Evolutionary conservation across 2,329 filamentous ascomycete species (phyloP).

Genomic region (Dactylellina cionopaga): DNA sequence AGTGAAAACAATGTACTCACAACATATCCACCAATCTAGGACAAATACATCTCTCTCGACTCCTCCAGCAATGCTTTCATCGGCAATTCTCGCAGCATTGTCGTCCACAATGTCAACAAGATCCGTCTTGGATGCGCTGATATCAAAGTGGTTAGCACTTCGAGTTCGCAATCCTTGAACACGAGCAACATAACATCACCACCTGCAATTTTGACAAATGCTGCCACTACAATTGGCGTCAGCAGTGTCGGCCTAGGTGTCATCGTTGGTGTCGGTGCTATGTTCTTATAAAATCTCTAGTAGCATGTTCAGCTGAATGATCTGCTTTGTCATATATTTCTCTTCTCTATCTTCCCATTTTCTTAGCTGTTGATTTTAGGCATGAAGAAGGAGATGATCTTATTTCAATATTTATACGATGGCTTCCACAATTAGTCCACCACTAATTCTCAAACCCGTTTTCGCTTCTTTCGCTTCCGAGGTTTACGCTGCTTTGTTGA

Average conservation of each 20-base stretch:
- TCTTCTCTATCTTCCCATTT: too few relatives aligned
- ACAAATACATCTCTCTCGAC: slow-evolving; percentile 69
- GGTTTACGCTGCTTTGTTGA: too few relatives aligned
- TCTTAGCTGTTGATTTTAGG: too few relatives aligned
- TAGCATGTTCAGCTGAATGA: background rate
- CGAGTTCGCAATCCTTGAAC: background rate
- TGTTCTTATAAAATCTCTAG: slow-evolving; percentile 29
- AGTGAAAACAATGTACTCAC: background rate
- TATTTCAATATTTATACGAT: too few relatives aligned
- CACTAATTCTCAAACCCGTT: too few relatives aligned
- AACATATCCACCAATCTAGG: slow-evolving; percentile 57
- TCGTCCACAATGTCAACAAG: slow-evolving; percentile 68
- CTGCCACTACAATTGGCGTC: slow-evolving; percentile 4
- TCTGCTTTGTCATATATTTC: too few relatives aligned
- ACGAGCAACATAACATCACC: background rate
- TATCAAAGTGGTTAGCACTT: slow-evolving; percentile 62
- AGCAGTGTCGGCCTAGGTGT: slow-evolving; percentile 19
- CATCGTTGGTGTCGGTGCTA: slow-evolving; percentile 16
- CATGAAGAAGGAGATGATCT: too few relatives aligned
- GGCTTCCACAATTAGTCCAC: too few relatives aligned
- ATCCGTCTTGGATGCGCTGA: slow-evolving; percentile 74
- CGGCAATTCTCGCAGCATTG: slow-evolving; percentile 70
- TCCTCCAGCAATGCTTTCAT: slow-evolving; percentile 69
- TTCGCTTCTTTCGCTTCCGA: too few relatives aligned
- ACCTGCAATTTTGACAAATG: slow-evolving; percentile 21